Percentiles rank a stretch among this genome's conserved stretches.
Evolutionary conservation across 495 filamentous ascomycete genomes (phyloP).

Genomic region (Aspergillus haitiensis): DNA sequence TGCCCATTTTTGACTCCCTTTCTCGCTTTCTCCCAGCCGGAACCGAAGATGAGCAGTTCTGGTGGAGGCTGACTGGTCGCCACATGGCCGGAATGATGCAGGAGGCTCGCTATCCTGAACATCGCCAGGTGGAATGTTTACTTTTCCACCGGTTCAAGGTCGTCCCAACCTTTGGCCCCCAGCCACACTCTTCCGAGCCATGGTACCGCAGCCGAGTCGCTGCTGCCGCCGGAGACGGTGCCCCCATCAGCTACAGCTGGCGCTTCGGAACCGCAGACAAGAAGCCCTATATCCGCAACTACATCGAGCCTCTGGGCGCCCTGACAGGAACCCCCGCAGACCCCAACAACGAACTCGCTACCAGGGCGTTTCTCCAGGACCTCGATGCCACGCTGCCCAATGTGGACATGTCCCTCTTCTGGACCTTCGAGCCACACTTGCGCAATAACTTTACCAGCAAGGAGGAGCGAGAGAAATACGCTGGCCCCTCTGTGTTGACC

Average conservation of each 20-base stretch:
- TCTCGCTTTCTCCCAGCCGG: conserved; percentile 9
- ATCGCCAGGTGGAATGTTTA: conserved; percentile 10
- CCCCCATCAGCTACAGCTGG: conserved; percentile 16
- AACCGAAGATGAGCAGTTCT: conserved; percentile 12
- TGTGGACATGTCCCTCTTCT: conserved; percentile 8
- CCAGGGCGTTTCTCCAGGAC: conserved; percentile 12
- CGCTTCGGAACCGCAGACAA: conserved; percentile 4
- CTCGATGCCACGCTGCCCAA: conserved; percentile 1
- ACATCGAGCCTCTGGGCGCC: conserved; percentile 12
- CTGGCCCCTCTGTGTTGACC: conserved; percentile 4
- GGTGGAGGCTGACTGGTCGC: conserved; percentile 13
- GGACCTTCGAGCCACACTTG: conserved; percentile 7
- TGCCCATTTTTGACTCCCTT: conserved; percentile 3
- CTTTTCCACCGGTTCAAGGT: conserved; percentile 15
- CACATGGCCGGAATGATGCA: conserved; percentile 16
- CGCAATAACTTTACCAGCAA: background rate
- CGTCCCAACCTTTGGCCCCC: conserved; percentile 6
- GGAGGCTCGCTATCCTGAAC: conserved; percentile 11
- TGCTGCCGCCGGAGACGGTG: conserved; percentile 7
- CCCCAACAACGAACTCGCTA: conserved; percentile 9
- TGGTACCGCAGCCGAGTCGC: conserved; percentile 13
- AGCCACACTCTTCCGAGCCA: conserved; percentile 1
- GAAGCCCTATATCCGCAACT: conserved; percentile 8
- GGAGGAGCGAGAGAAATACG: conserved; percentile 4
- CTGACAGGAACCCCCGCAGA: conserved; percentile 15